Evolutionary conservation across 352 stramenopile genomes (phyloP).

Genomic region (Phytophthora megakarya): DNA sequence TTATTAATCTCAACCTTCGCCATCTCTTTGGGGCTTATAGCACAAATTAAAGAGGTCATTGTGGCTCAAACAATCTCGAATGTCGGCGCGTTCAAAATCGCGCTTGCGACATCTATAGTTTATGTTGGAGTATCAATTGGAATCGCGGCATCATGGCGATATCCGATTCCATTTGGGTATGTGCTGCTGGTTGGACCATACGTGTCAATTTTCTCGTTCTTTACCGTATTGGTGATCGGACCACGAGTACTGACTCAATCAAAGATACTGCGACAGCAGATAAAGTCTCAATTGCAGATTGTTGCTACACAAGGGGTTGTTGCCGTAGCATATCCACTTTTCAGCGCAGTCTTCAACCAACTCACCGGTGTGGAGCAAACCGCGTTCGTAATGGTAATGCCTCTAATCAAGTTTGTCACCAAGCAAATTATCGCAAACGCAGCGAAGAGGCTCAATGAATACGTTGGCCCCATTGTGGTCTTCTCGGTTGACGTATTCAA

Average conservation of each 20-base stretch:
- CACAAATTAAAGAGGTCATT: constrained; percentile 13
- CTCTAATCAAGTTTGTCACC: constrained; percentile 27
- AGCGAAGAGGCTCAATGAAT: constrained; percentile 20
- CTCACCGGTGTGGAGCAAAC: constrained; percentile 9
- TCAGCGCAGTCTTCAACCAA: constrained; percentile 23
- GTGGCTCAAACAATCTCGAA: constrained; percentile 14
- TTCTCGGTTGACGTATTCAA: constrained; percentile 23
- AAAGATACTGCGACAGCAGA: constrained; percentile 7
- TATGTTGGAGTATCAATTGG: constrained; percentile 6
- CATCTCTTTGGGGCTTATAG: constrained; percentile 10
- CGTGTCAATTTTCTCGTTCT: constrained; percentile 7
- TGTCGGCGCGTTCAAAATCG: constrained; percentile 1
- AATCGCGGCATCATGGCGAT: constrained; percentile 8
- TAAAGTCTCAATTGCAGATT: constrained; percentile 16
- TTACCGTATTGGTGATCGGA: constrained; percentile 9
- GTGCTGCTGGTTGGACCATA: constrained; percentile 7
- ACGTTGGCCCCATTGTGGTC: constrained; percentile 7
- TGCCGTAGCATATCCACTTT: constrained; percentile 20
- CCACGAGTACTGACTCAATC: not conserved
- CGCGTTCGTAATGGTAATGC: constrained; percentile 16
- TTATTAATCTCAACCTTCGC: not conserved
- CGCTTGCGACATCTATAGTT: constrained; percentile 1
- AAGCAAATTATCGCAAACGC: constrained; percentile 26
- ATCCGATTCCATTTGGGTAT: constrained; percentile 21
- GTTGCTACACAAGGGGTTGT: constrained; percentile 23